A percentile compares a stretch with the other conserved stretches of the same genome.
Conservation (phyloP, 2,329 filamentous ascomycete species). For the Colletotrichum salicis region DNA sequence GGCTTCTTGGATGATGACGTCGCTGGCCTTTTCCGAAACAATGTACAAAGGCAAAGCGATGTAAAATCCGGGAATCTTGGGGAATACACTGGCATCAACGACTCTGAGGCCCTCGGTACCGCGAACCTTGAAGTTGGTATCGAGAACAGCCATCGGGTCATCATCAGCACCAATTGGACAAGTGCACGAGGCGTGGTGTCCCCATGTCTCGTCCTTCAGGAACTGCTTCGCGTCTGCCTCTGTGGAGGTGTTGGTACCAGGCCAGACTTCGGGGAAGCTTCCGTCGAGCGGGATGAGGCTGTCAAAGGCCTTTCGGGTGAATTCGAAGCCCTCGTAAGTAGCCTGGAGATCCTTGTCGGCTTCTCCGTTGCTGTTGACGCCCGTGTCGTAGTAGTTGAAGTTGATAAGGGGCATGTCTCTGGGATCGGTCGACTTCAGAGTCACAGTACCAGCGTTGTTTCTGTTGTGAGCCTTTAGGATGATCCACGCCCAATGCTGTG, state of each 20-base stretch:
- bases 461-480: constrained; percentile 63
- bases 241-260: constrained; percentile 13
- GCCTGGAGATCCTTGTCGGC: constrained; percentile 44
- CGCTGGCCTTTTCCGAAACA: constrained; percentile 67
- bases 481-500: constrained; percentile 52
- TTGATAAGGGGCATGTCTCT: constrained; percentile 71
- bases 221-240: constrained; percentile 17
- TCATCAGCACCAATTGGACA: constrained; percentile 65
- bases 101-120: constrained; percentile 66
- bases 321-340: constrained; percentile 47
- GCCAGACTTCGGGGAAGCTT: constrained; percentile 15
- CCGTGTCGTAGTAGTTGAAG: constrained; percentile 66
- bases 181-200: constrained; percentile 68
- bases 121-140: constrained; percentile 66
- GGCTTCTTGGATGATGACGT: constrained; percentile 42
- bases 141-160: constrained; percentile 67
- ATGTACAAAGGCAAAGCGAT: constrained; percentile 63
- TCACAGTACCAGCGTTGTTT: constrained; percentile 72
- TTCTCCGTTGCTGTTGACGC: constrained; percentile 56
- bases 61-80: constrained; percentile 45
- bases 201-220: constrained; percentile 48
- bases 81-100: constrained; percentile 69
- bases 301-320: constrained; percentile 49
- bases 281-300: not conserved
- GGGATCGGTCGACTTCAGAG: constrained; percentile 67